phyloP scores from a whole-genome alignment of 1,284 basidiomycete genomes.

The Sporisorium iseilematis-ciliati region DNA sequence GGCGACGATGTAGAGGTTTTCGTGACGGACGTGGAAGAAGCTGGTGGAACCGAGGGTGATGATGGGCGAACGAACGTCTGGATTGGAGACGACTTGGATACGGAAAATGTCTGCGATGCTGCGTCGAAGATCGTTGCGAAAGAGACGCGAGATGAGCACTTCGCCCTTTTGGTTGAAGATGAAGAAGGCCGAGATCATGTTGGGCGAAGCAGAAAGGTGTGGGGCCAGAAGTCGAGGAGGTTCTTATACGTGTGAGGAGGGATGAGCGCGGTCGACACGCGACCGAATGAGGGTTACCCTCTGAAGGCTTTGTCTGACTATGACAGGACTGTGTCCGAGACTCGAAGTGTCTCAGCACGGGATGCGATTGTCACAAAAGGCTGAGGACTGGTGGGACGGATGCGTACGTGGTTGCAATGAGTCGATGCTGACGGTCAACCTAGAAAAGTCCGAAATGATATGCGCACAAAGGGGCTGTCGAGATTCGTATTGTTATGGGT shows the following conservation, averaged over 20 bases:
- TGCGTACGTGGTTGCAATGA: too few species aligned
- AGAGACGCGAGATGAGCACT: slow-evolving; percentile 70
- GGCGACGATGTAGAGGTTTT: slow-evolving; percentile 93
- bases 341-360: too few species aligned
- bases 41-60: slow-evolving; percentile 96
- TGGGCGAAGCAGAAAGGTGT: slow-evolving; percentile 11
- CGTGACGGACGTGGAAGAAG: slow-evolving; percentile 95
- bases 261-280: neutral
- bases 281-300: too few species aligned
- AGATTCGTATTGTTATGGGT: neutral
- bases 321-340: too few species aligned
- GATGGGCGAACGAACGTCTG: slow-evolving; percentile 94
- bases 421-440: neutral
- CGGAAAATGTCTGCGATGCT: slow-evolving; percentile 68
- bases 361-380: too few species aligned
- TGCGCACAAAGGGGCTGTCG: neutral
- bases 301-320: too few species aligned
- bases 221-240: neutral
- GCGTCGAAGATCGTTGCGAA: slow-evolving; percentile 64
- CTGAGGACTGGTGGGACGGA: too few species aligned
- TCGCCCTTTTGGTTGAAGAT: slow-evolving; percentile 98
- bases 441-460: neutral
- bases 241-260: slow-evolving; percentile 5
- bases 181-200: slow-evolving; percentile 83
- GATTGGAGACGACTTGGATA: slow-evolving; percentile 95